Base-by-base conservation (phyloP, 345 rosid species). In the Eutrema yunnanense region DNA sequence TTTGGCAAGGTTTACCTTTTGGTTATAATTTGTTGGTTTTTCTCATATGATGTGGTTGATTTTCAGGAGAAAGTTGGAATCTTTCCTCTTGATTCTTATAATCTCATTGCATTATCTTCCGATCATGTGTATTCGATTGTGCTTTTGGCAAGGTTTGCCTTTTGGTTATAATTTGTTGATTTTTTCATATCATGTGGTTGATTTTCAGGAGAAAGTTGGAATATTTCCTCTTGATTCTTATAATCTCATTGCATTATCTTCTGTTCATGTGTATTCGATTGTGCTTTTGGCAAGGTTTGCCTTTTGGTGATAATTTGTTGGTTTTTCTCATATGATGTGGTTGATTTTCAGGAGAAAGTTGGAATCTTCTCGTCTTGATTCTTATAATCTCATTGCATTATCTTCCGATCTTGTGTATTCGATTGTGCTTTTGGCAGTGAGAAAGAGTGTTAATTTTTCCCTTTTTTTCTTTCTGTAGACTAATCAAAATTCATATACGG, bases 401-500 rank as follows among this genome's bases (percentile, higher is more conserved):
- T 22, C 26, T 22, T 22, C 26, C 26, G 26, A 0, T 22, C 26
- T 1, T 22, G 26, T 32, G 34, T 5, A 5, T 32, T 32, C 34
- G 34, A 32, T 4, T 32, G 34, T 32, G 34, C 3, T 49, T 16
- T 64, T 16, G 19, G n/a, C 8, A 7, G 13, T 49, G 34, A 6
- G 6, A 37, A 37, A 19, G 5, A 37, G 46, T 58, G 46, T 10
- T 48, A 1, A 43, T 43, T 22, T 29, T 14, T 32, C 3, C 9
- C 1, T 33, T 26, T 14, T 36, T 68, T 46, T 3, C 0, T 42
- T 2, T 40, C 12, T 75, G 37, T 55, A 94, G 96, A 66, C 73
- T 41, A 87, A 78, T 81, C 91, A 82, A 8, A 64, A 86, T 3
- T 92, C 87, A 46, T 91, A 56, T 77, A 89, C 96, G 61, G 96